A percentile compares a stretch with the other conserved stretches of the same genome.
Evolutionary conservation across 495 filamentous ascomycete genomes (phyloP).

Genomic region (Penicillium crystallinum): DNA sequence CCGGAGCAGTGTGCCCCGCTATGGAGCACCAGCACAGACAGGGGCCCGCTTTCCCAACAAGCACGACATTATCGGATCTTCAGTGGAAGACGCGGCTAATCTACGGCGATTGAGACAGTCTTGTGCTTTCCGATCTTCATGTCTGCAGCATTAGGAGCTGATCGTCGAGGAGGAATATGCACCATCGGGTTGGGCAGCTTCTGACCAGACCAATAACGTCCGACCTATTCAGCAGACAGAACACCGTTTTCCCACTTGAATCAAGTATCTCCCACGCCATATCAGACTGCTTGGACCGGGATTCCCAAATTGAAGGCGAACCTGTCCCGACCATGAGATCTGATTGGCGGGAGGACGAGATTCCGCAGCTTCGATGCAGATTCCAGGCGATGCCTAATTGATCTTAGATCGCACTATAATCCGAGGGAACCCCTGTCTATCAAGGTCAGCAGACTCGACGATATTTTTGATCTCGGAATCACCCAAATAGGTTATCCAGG

Average conservation of each 20-base stretch:
- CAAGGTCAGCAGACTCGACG: slow-evolving; percentile 20
- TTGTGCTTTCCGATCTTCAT: not conserved
- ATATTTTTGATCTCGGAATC: slow-evolving; percentile 17
- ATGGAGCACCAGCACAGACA: not conserved
- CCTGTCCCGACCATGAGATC: not conserved
- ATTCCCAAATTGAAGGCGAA: not conserved
- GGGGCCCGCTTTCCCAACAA: not conserved
- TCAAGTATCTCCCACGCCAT: too few relatives aligned
- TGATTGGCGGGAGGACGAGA: slow-evolving; percentile 13
- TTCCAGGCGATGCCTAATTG: slow-evolving; percentile 17
- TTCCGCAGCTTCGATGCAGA: slow-evolving; percentile 16
- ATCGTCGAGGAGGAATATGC: not conserved
- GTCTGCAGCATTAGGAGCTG: not conserved
- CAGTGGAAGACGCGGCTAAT: slow-evolving; percentile 7
- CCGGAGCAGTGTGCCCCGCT: slow-evolving; percentile 6
- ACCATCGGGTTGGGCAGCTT: not conserved
- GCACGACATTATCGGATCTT: not conserved
- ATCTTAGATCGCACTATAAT: slow-evolving; percentile 11
- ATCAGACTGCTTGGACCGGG: too few relatives aligned
- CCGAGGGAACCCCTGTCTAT: slow-evolving; percentile 9
- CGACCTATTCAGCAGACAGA: not conserved
- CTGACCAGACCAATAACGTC: not conserved
- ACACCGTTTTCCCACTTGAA: too few relatives aligned
- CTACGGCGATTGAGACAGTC: slow-evolving; percentile 12
- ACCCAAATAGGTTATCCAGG: slow-evolving; percentile 17